phyloP scores from a whole-genome alignment of 2,329 filamentous ascomycete species.

The Penicillium hesseltinei region DNA sequence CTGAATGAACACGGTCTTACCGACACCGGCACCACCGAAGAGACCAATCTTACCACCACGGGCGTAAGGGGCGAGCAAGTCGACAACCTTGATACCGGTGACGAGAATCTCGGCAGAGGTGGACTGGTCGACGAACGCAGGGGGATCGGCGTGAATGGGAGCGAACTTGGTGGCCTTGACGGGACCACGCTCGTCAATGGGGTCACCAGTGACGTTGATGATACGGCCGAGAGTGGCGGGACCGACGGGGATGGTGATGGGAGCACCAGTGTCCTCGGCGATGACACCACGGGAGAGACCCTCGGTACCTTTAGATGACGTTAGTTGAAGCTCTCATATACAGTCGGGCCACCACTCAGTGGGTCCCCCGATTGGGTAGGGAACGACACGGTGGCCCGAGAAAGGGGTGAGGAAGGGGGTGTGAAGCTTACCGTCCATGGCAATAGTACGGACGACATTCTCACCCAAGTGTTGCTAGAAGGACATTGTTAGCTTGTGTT shows the following conservation, averaged over 20 bases:
- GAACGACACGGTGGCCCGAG: constrained; percentile 25
- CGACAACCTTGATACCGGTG: constrained; percentile 99
- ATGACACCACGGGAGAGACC: constrained; percentile 93
- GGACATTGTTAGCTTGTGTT: constrained; percentile 21
- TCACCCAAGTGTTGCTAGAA: constrained; percentile 96
- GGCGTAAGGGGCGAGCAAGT: constrained; percentile 96
- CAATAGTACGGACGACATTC: constrained; percentile 99
- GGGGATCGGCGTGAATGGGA: constrained; percentile 93
- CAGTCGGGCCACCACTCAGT: constrained; percentile 12
- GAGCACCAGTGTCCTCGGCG: constrained; percentile 83
- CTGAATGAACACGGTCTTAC: constrained; percentile 99
- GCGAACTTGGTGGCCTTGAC: constrained; percentile 87
- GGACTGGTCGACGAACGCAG: constrained; percentile 90
- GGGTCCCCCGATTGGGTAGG: constrained; percentile 20
- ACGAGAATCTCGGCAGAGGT: constrained; percentile 94
- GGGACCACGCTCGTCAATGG: constrained; percentile 98
- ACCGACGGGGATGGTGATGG: constrained; percentile 96
- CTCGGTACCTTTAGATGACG: constrained; percentile 73
- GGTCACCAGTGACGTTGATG: constrained; percentile 99
- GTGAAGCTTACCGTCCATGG: constrained; percentile 86
- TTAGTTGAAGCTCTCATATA: constrained; percentile 18
- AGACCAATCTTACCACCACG: constrained; percentile 99
- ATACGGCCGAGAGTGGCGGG: constrained; percentile 93
- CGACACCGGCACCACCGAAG: constrained; percentile 99
- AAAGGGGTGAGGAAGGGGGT: constrained; percentile 8